phyloP scores from a whole-genome alignment of 2,329 filamentous ascomycete genomes.

The Celoporthe dispersa region DNA sequence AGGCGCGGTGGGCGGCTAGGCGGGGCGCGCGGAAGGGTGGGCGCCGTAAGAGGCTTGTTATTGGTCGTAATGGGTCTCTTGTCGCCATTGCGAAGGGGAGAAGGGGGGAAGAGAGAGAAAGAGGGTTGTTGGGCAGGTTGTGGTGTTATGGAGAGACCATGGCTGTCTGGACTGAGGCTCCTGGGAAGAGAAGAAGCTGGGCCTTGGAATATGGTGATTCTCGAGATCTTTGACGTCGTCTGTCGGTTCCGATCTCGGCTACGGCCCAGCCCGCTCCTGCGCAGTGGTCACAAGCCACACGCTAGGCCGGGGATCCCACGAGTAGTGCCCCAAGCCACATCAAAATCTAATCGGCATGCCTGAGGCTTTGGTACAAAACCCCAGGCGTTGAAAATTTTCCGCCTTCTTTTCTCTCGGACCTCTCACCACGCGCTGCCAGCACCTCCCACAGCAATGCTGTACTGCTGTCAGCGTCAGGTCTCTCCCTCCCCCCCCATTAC shows the following conservation, averaged over 20 bases:
- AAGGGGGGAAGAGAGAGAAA: too few relatives aligned
- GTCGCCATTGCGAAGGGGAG: conserved; percentile 13
- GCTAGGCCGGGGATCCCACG: background rate
- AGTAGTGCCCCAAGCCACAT: conserved; percentile 14
- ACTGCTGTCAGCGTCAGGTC: background rate
- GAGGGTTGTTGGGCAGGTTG: background rate
- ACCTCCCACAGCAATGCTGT: conserved; percentile 24
- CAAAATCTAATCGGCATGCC: conserved; percentile 2
- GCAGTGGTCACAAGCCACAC: background rate
- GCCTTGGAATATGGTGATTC: conserved; percentile 9
- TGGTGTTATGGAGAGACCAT: conserved; percentile 20
- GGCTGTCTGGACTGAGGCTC: background rate
- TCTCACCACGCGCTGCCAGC: conserved; percentile 5
- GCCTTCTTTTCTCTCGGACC: background rate
- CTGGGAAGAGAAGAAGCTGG: background rate
- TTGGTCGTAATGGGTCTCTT: conserved; percentile 20
- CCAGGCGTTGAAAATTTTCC: conserved; percentile 25
- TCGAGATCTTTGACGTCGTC: conserved; percentile 19
- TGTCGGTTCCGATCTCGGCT: conserved; percentile 29
- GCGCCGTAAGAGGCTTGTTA: conserved; percentile 15
- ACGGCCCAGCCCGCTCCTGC: conserved; percentile 7
- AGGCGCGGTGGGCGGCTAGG: conserved; percentile 17
- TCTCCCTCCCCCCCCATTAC: conserved; percentile 14
- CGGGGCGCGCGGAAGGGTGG: conserved; percentile 8
- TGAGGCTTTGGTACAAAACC: conserved; percentile 8